Evolutionary conservation across 352 stramenopile species (phyloP).

Genomic region (Phytophthora ohioensis): DNA sequence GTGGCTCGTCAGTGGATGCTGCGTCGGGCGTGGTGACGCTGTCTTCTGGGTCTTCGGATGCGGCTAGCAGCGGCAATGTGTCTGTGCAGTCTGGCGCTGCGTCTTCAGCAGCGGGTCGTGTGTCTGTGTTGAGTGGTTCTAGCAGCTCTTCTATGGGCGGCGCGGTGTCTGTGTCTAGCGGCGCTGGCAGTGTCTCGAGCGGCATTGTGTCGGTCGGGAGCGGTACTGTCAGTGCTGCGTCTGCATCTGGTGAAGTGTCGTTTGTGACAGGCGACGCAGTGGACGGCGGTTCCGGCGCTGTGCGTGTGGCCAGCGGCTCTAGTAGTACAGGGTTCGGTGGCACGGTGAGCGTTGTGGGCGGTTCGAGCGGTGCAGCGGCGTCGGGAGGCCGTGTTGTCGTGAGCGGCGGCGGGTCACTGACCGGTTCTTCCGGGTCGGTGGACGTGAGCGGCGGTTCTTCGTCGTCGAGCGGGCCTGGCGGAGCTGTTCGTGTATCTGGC

Average conservation of each 20-base stretch:
- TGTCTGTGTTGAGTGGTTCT: background rate
- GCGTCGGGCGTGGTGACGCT: background rate
- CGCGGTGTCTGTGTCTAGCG: background rate
- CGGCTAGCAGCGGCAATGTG: background rate
- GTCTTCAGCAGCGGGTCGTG: background rate
- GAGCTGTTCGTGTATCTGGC: slow-evolving; percentile 24
- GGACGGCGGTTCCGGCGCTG: background rate
- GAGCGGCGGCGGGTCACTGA: slow-evolving; percentile 5
- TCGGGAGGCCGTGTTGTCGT: slow-evolving; percentile 19
- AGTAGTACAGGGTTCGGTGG: slow-evolving; percentile 18
- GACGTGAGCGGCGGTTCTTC: slow-evolving; percentile 27
- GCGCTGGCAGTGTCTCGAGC: background rate
- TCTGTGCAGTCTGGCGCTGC: background rate
- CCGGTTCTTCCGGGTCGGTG: slow-evolving; percentile 17
- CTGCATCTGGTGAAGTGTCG: background rate
- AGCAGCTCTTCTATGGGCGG: background rate
- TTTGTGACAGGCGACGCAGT: background rate
- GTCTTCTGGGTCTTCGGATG: background rate
- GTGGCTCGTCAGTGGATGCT: background rate
- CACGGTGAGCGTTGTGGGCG: slow-evolving; percentile 25
- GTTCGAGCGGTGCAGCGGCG: slow-evolving; percentile 13
- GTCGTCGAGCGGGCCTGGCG: slow-evolving; percentile 24
- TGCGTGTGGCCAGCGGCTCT: slow-evolving; percentile 18
- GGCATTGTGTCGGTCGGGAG: background rate
- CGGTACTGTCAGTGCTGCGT: background rate